A percentile compares a stretch with the other conserved stretches of the same genome.
These are phyloP conservation scores for Eucalyptus melliodora DNA, from an alignment of 345 rosid genomes.

Conservation along the genomic window DNA sequence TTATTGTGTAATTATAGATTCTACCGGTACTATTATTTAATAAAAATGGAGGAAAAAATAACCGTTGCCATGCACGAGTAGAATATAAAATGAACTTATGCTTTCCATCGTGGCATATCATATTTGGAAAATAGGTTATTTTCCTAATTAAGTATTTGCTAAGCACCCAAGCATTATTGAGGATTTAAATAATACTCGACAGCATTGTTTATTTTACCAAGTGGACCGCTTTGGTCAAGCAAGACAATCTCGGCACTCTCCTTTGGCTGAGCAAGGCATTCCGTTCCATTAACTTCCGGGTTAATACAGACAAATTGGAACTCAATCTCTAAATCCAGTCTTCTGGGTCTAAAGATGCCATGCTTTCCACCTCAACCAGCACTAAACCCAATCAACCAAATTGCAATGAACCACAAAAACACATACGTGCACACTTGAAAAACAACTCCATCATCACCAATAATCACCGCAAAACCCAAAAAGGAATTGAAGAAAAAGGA, in stretches of 20 bases:
- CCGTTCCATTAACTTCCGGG: neutral
- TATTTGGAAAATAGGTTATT: neutral
- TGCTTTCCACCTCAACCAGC: neutral
- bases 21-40: rapidly evolving
- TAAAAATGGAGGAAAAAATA: neutral
- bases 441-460: neutral
- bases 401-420: neutral
- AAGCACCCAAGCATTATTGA: neutral
- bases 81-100: neutral
- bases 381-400: neutral
- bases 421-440: neutral
- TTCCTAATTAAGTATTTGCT: neutral
- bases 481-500: neutral
- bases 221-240: neutral
- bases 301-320: neutral
- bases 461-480: neutral
- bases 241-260: neutral
- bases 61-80: rapidly evolving
- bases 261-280: neutral
- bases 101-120: neutral
- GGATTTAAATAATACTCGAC: neutral
- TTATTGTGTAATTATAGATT: neutral
- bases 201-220: neutral
- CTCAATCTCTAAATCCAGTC: neutral
- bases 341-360: neutral